Evolutionary conservation across 169 alveolate genomes (phyloP), one percentile per base, ranked within the genome.

Genomic region (Cyclospora cayetanensis): DNA sequence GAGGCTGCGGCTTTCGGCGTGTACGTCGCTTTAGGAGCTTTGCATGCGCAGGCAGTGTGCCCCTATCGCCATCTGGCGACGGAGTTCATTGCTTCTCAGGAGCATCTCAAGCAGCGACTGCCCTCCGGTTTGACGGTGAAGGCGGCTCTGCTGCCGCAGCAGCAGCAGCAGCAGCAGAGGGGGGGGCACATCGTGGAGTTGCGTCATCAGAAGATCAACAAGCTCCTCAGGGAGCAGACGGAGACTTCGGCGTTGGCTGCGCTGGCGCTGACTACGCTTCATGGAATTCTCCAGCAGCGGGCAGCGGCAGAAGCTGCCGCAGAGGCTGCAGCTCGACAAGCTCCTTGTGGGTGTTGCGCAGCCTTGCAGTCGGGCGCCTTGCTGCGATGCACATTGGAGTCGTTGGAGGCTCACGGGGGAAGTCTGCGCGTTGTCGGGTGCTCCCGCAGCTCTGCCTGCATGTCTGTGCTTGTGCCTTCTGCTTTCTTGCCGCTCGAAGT

Each of bases 301-400:
- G 80, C 80, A 68, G 80, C 80, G 35, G 80, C 80, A 68, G 80
- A 42, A 68, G 80, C 80, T 34, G 52, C 52, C 29, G 80, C 80
- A 11, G 76, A 35, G 7, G 76, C 76, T n/a, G 76, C 76, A 7
- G 37, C 34, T n/a, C 25, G 20, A 2, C 42, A 7, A 18, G 76
- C 76, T 18, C 55, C 55, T 7, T 68, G 80, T 27, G 50, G 29
- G 52, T 68, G 80, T 50, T 34, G 80, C 80, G 35, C 11, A 3
- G 80, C 80, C 27, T 27, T 68, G 25, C 80, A 50, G 12, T 3
- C 52, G 0, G 80, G 80, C 52, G 11, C 52, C 20, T 31, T 68
- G 80, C 46, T 68, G 50, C 80, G 80, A 42, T 68, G 80, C 80
- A 11, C 4, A 42, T 25, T 68, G 52, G 50, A 4, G 0, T 4